Evolutionary conservation across 768 basidiomycete genomes (phyloP).

Genomic region (Phanerochaete carnosa): DNA sequence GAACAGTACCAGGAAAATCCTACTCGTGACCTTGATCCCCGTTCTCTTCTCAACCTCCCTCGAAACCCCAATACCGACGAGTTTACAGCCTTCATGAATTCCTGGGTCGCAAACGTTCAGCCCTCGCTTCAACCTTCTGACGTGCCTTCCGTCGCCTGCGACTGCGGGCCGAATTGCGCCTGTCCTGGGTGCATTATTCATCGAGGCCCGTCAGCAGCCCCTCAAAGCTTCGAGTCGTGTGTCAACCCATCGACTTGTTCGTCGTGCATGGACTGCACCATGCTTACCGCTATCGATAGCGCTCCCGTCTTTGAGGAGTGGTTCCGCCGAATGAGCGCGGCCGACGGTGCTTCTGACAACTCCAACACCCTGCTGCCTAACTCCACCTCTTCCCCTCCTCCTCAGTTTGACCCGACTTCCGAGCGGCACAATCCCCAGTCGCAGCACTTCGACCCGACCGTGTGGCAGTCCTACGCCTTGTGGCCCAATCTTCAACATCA

Average conservation of each 20-base stretch:
- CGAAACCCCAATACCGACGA: constrained; percentile 15
- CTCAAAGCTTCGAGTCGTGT: constrained; percentile 24
- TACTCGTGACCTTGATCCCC: not conserved
- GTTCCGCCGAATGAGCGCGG: constrained; percentile 1
- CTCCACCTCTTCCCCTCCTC: not conserved
- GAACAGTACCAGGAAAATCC: not conserved
- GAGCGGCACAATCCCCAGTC: constrained; percentile 1
- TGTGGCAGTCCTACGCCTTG: constrained; percentile 16
- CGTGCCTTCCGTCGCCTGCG: constrained; percentile 45
- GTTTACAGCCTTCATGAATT: constrained; percentile 24
- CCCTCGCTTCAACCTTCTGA: constrained; percentile 13
- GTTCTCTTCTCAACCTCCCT: not conserved
- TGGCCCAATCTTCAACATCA: constrained; percentile 19
- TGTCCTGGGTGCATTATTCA: constrained; percentile 68
- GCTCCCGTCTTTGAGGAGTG: constrained; percentile 16
- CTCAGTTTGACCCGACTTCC: not conserved
- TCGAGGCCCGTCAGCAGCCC: constrained; percentile 33
- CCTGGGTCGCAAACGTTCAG: constrained; percentile 14
- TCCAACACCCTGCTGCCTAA: not conserved
- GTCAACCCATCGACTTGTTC: constrained; percentile 35
- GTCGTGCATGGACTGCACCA: constrained; percentile 63
- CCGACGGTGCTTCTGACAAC: not conserved
- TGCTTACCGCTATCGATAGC: constrained; percentile 45
- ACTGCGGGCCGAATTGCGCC: constrained; percentile 59
- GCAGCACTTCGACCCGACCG: constrained; percentile 15